Base-by-base conservation (phyloP, 768 basidiomycete species). In the Flagelloscypha sp. region DNA sequence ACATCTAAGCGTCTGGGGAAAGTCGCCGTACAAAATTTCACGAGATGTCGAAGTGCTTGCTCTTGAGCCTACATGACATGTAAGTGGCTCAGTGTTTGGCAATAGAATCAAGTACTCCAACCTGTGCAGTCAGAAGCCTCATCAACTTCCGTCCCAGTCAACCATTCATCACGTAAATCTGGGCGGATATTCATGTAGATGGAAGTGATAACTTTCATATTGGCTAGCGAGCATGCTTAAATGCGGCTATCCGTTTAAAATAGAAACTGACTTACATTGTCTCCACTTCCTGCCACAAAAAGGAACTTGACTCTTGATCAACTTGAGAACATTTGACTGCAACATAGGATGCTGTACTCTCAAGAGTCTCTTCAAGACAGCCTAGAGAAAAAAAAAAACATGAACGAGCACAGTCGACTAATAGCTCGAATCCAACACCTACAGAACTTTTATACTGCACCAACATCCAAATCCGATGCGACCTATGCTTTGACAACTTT, bases 131-230 rank as follows among this genome's bases (percentile, higher is more conserved):
- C 94, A n/a, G 79, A 66, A 35, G 81, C 84, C 44, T 87, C 86
- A 44, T 98, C 94, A 7, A 87, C 79, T 55, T 98, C 94, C 10
- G 79, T 79, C 1, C 88, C 88, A 9, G 90, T 84, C 27, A 99
- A 69, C 95, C 95, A 99, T 51, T 98, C 95, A 56, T 99, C 95
- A 13, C 94, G 75, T 27, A 99, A 70, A 53, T 98, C 94, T 6
- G 95, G 95, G 35, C 95, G 74, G 54, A 93, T 97, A 51, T 97
- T 95, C 39, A 98, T 67, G 57, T 99, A 99, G 45, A 99, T 97
- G 12, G 93, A 80, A 7, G 95, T 99, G 48, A 99, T 98, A 37
- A 98, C 87, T 61, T 99, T 98, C 95, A 99, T 99, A 57, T 98
- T 99, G 15, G 89, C 94, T 98, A n/a, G 51, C 10, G 24, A 34